These are phyloP conservation scores for Diversispora epigaea DNA, from an alignment of 192 early-diverging fungal species.

Conservation along the genomic window DNA sequence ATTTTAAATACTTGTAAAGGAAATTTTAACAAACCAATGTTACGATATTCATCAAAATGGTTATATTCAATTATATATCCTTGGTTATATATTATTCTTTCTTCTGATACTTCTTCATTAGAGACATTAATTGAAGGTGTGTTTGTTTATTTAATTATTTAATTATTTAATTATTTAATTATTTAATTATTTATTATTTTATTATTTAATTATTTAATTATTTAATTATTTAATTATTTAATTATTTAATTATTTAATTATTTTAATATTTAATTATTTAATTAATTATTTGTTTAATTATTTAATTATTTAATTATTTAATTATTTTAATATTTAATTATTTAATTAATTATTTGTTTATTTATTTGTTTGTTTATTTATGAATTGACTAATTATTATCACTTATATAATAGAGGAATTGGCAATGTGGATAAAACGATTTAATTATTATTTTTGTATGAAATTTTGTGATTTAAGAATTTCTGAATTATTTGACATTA, in stretches of 20 bases:
- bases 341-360: background rate
- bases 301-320: too few species aligned
- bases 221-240: too few species aligned
- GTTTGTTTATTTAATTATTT: conserved; percentile 8
- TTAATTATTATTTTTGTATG: conserved; percentile 34
- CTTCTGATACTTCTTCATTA: background rate
- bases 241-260: too few species aligned
- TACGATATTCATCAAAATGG: conserved; percentile 19
- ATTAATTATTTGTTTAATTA: too few species aligned
- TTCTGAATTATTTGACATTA: conserved; percentile 68
- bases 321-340: background rate
- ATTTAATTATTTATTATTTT: too few species aligned
- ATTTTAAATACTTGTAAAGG: conserved; percentile 10
- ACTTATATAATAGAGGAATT: conserved; percentile 8
- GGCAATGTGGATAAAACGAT: conserved; percentile 11
- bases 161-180: background rate
- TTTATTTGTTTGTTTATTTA: background rate
- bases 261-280: too few species aligned
- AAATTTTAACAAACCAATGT: conserved; percentile 17
- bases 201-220: too few species aligned
- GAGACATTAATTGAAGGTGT: background rate
- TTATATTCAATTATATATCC: conserved; percentile 17
- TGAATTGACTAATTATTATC: background rate
- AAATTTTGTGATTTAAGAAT: conserved; percentile 42
- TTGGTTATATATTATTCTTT: conserved; percentile 19